Conservation (phyloP, 2,329 filamentous ascomycete species). For the Verticillium longisporum region DNA sequence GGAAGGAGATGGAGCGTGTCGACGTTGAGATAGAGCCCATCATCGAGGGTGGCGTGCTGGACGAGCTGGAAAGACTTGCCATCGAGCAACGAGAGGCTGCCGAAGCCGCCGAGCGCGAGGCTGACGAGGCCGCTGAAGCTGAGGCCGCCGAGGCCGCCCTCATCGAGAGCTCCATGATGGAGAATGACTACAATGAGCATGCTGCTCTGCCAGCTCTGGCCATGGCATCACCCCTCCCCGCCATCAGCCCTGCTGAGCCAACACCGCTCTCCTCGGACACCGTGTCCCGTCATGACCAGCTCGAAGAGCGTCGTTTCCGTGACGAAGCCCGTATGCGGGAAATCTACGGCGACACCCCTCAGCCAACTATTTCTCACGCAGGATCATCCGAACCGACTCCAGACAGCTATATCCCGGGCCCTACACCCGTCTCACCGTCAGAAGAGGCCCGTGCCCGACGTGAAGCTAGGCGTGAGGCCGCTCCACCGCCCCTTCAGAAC, state of each 20-base stretch:
- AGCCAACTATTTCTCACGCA: constrained; percentile 1
- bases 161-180: neutral
- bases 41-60: constrained; percentile 49
- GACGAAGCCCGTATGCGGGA: constrained; percentile 48
- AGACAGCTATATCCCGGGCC: neutral
- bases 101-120: constrained; percentile 10
- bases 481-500: constrained; percentile 18
- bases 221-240: neutral
- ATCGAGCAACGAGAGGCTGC: constrained; percentile 31
- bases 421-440: constrained; percentile 14
- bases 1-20: constrained; percentile 98
- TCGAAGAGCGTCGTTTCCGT: constrained; percentile 27
- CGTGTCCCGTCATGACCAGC: constrained; percentile 11
- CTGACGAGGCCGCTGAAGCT: neutral
- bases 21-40: constrained; percentile 85
- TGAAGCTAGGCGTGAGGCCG: constrained; percentile 16
- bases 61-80: constrained; percentile 52
- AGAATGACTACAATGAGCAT: neutral
- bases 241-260: constrained; percentile 1
- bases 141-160: neutral
- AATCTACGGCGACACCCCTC: constrained; percentile 38
- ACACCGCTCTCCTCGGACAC: constrained; percentile 3
- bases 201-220: neutral
- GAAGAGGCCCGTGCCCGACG: constrained; percentile 22
- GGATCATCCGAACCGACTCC: constrained; percentile 4